Percentiles rank a stretch among this genome's conserved stretches.
Evolutionary conservation across 805 yeast species (phyloP).

Genomic region (Zygotorulaspora chibaensis): DNA sequence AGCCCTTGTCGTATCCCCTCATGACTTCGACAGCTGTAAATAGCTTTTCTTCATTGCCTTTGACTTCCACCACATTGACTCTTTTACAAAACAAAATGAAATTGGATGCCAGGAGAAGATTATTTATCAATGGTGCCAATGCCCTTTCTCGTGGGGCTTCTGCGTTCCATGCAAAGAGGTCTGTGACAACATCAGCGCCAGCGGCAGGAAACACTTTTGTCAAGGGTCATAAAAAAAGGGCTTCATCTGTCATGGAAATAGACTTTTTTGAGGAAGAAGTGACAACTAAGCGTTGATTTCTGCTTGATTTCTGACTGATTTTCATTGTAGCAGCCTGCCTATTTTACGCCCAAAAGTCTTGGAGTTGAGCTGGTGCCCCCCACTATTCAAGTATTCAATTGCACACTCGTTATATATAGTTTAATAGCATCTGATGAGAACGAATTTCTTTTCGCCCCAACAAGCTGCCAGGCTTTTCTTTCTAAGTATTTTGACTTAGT

Average conservation of each 20-base stretch:
- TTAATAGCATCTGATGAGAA: too few relatives aligned
- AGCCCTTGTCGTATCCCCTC: constrained; percentile 4
- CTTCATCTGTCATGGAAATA: constrained; percentile 27
- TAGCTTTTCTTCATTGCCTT: constrained; percentile 17
- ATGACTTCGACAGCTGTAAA: constrained; percentile 3
- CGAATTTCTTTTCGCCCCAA: too few relatives aligned
- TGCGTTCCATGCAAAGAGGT: neutral
- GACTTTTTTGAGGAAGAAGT: constrained; percentile 23
- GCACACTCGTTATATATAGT: too few relatives aligned
- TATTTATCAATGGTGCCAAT: neutral
- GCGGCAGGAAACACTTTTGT: constrained; percentile 6
- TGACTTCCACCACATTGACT: constrained; percentile 26
- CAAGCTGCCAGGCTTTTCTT: too few relatives aligned
- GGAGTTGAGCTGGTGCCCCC: too few relatives aligned
- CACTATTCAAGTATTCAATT: too few relatives aligned
- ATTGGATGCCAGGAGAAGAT: constrained; percentile 7
- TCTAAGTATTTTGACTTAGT: too few relatives aligned
- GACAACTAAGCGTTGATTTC: constrained; percentile 13
- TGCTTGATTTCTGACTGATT: constrained; percentile 2
- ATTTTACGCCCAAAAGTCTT: neutral
- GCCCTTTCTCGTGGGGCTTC: constrained; percentile 5
- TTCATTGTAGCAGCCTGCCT: neutral
- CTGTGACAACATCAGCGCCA: constrained; percentile 1
- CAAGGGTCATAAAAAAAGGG: constrained; percentile 24
- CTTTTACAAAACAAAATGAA: constrained; percentile 14